Evolutionary conservation across 495 filamentous ascomycete genomes (phyloP), one percentile per base, ranked within the genome.

Genomic region (Aspergillus conjunctus): DNA sequence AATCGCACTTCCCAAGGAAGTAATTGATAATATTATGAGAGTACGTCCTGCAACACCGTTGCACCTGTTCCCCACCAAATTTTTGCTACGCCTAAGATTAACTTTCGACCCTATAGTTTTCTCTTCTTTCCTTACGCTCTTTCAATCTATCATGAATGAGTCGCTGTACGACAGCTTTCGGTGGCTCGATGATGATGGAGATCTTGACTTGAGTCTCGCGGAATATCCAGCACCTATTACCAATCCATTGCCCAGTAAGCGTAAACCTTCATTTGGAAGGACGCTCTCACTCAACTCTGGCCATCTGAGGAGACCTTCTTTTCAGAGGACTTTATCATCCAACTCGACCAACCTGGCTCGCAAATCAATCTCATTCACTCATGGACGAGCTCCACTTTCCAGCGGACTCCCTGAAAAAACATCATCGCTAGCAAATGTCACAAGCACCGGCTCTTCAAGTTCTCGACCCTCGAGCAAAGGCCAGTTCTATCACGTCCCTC

Each of bases 171-270:
- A 91, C 54, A 87, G 80, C 58, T 90, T 93, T 64, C 84, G 87
- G 33, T 92, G 90, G 90, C 75, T 93, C 54, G 90, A 95, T 26
- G 89, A 90, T 60, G 87, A 91, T 60, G 85, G 88, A 14, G 85
- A 90, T 52, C 75, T 93, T 20, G 88, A 93, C 66, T 73, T 93
- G 53, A 83, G 85, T 30, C 77, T 92, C 32, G 79, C 81, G 60
- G 77, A 82, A 58, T 82, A 83, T 48, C 80, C 82, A 57, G 64
- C 68, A 17, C 75, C 79, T 66, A 65, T 83, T n/a, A 62, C 65
- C 18, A 63, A 75, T 55, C 57, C 74, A 26, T 61, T 20, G 59
- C 22, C 63, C 65, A 26, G 59, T 60, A 7, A 62, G 63, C 11
- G 66, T 22, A 71, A 66, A 44, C 71, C 76, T 21, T 80, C 81